Evolutionary conservation across 2,329 filamentous ascomycete genomes (phyloP).

Genomic region (Aspergillus puulaauensis): DNA sequence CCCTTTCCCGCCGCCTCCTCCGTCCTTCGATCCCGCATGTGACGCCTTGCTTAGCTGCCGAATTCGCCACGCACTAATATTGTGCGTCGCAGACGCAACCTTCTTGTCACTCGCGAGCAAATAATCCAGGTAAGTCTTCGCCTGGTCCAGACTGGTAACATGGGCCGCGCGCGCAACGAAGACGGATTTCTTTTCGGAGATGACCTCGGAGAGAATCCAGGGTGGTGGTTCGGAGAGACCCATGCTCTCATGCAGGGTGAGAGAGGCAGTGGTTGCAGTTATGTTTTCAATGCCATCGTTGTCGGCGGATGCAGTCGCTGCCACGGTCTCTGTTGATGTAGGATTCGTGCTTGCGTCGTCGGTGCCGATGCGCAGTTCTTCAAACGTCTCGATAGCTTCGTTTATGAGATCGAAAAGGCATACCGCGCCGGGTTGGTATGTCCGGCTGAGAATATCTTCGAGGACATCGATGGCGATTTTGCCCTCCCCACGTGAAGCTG

Average conservation of each 20-base stretch:
- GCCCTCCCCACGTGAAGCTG: slow-evolving; percentile 71
- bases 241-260: slow-evolving; percentile 29
- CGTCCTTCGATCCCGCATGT: background rate
- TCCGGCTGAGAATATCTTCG: slow-evolving; percentile 62
- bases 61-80: slow-evolving; percentile 93
- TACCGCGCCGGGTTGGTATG: slow-evolving; percentile 72
- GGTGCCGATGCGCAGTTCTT: slow-evolving; percentile 54
- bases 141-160: slow-evolving; percentile 70
- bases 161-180: slow-evolving; percentile 77
- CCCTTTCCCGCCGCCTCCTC: background rate
- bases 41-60: slow-evolving; percentile 37
- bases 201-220: slow-evolving; percentile 73
- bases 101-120: slow-evolving; percentile 81
- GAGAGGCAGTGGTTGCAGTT: slow-evolving; percentile 21
- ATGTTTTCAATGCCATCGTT: background rate
- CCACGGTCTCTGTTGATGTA: background rate
- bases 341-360: background rate
- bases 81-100: slow-evolving; percentile 84
- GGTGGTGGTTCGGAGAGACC: slow-evolving; percentile 46
- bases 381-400: slow-evolving; percentile 50
- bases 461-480: slow-evolving; percentile 69
- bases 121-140: slow-evolving; percentile 68
- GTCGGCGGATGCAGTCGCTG: no score
- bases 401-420: slow-evolving; percentile 93
- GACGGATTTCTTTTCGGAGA: slow-evolving; percentile 80